A percentile compares a stretch with the other conserved stretches of the same genome.
phyloP scores from a whole-genome alignment of 139 green algal species.

The Picochlorum sp. region DNA sequence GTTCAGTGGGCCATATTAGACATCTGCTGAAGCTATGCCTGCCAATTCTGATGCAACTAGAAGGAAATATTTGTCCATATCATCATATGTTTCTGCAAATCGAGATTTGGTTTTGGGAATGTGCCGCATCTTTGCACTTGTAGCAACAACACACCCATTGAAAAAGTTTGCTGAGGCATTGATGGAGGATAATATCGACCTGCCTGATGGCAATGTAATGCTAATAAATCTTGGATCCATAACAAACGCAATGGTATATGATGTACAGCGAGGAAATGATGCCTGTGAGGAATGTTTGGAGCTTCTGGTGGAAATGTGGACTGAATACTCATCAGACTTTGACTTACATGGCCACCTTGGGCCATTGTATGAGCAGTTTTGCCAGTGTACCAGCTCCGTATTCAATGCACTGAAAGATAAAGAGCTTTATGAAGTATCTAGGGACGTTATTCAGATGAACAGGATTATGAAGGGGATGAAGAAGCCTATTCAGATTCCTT shows the following conservation, averaged over 20 bases:
- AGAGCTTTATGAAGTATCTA: conserved; percentile 39
- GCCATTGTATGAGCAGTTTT: not conserved
- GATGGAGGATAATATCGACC: no score
- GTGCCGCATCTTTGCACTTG: no score
- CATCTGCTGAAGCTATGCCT: no score
- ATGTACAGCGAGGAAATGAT: conserved; percentile 5
- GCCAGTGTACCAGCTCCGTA: not conserved
- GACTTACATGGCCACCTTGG: conserved; percentile 3
- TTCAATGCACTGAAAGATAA: conserved; percentile 24
- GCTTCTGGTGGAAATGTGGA: conserved; percentile 52
- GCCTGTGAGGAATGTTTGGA: conserved; percentile 36
- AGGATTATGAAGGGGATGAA: conserved; percentile 52
- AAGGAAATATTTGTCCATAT: no score
- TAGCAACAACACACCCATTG: no score
- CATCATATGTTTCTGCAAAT: no score
- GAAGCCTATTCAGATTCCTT: conserved; percentile 45
- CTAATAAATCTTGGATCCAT: not conserved
- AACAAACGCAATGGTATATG: not conserved
- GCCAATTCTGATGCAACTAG: no score
- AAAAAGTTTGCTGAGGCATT: no score
- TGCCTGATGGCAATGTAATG: no score
- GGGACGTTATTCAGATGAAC: conserved; percentile 50
- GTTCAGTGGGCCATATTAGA: no score
- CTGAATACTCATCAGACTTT: conserved; percentile 19
- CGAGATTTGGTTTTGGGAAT: no score